These are phyloP conservation scores for Nemania sp. DNA, from an alignment of 2,329 filamentous ascomycete species.

Conservation along the genomic window DNA sequence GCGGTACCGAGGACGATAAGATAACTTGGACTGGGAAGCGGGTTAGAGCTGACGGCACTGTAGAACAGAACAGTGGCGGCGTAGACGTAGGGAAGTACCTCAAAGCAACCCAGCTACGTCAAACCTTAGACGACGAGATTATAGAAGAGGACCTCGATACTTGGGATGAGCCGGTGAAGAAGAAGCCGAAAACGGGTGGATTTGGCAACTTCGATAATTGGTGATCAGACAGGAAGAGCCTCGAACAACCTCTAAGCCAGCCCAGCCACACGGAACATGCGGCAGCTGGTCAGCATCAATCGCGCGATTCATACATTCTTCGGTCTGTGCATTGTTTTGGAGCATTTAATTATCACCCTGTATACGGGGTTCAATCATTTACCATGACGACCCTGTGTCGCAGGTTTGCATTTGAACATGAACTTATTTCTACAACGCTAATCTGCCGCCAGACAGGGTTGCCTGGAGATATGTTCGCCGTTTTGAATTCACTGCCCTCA, in stretches of 20 bases:
- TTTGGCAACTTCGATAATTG: conserved; percentile 97
- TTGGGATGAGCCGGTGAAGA: conserved; percentile 74
- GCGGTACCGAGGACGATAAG: conserved; percentile 83
- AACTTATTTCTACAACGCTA: background rate
- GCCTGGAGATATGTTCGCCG: too few species aligned
- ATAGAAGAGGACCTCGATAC: conserved; percentile 64
- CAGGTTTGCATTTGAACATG: too few species aligned
- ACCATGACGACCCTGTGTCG: background rate
- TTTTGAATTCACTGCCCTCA: too few species aligned
- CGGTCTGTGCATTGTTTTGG: background rate
- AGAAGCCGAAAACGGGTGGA: conserved; percentile 77
- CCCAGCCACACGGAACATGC: background rate
- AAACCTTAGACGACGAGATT: conserved; percentile 58
- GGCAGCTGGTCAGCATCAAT: background rate
- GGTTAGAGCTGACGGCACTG: conserved; percentile 69
- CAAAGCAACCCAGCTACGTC: conserved; percentile 56
- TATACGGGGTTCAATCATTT: background rate
- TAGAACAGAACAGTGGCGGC: conserved; percentile 50
- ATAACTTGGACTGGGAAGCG: conserved; percentile 97
- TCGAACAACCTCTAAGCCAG: background rate
- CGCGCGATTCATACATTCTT: background rate
- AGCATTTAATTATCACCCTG: background rate
- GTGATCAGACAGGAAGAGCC: conserved; percentile 51
- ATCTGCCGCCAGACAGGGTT: too few species aligned
- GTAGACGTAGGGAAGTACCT: conserved; percentile 79